Percentiles rank a stretch among this genome's conserved stretches.
These are phyloP conservation scores for Kodamaea hsintzibuensis DNA, from an alignment of 805 yeast species.

Conservation along the genomic window DNA sequence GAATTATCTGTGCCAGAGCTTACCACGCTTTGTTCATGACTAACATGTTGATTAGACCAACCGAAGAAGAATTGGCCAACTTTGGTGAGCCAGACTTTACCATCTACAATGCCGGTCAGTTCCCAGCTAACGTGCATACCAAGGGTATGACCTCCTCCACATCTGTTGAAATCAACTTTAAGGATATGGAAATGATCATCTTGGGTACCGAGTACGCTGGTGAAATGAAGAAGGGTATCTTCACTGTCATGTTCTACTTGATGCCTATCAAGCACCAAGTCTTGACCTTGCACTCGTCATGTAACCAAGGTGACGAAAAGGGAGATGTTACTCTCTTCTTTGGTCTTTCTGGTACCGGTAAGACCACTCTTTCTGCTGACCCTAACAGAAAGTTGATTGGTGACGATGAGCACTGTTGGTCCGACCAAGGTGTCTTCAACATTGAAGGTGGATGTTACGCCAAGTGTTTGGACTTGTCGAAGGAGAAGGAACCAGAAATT, in stretches of 20 bases:
- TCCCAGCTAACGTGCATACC: constrained; percentile 96
- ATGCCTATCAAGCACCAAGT: constrained; percentile 94
- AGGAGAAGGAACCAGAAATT: constrained; percentile 96
- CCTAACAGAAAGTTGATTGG: constrained; percentile 93
- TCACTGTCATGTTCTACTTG: constrained; percentile 97
- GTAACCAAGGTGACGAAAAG: constrained; percentile 80
- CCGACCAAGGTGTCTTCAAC: constrained; percentile 96
- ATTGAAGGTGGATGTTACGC: constrained; percentile 99
- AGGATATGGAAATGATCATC: constrained; percentile 98
- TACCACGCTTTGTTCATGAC: constrained; percentile 98
- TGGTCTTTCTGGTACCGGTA: constrained; percentile 97
- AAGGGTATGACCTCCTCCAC: constrained; percentile 97
- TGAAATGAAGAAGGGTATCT: constrained; percentile 99
- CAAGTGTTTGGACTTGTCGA: constrained; percentile 85
- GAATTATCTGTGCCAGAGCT: constrained; percentile 97
- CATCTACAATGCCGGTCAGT: constrained; percentile 97
- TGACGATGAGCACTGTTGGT: constrained; percentile 99
- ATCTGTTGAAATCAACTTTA: constrained; percentile 93
- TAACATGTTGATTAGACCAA: constrained; percentile 95
- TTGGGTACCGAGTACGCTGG: constrained; percentile 99
- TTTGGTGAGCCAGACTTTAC: constrained; percentile 99
- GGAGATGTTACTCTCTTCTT: constrained; percentile 94
- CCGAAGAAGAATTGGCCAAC: constrained; percentile 79
- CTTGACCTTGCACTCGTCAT: constrained; percentile 91
- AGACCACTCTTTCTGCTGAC: constrained; percentile 95